Percentiles rank a stretch among this genome's conserved stretches.
phyloP scores from a whole-genome alignment of 2,329 filamentous ascomycete species.

The Pyrenophora teres region DNA sequence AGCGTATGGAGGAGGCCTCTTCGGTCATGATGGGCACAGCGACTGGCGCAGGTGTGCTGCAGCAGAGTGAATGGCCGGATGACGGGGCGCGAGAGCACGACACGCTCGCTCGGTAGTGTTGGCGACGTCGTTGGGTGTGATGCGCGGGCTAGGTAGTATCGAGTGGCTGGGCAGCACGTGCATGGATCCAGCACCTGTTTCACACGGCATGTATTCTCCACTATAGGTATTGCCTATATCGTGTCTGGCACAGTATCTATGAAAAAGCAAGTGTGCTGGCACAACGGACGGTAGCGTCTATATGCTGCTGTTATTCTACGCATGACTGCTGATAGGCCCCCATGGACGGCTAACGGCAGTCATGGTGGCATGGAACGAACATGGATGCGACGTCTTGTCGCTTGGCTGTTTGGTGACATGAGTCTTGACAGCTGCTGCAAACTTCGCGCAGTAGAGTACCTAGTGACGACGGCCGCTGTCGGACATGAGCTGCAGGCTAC shows the following conservation, averaged over 20 bases:
- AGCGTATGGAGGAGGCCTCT: slow-evolving; percentile 33
- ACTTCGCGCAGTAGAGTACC: background rate
- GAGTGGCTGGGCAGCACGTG: slow-evolving; percentile 22
- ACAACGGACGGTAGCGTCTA: too few relatives aligned
- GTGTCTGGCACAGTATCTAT: too few relatives aligned
- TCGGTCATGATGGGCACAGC: slow-evolving; percentile 28
- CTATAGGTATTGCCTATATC: background rate
- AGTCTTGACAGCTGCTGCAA: background rate
- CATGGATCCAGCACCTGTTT: slow-evolving; percentile 13
- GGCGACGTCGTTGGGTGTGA: slow-evolving; percentile 19
- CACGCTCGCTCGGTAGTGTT: slow-evolving; percentile 19
- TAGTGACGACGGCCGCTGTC: background rate
- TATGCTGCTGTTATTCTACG: too few relatives aligned
- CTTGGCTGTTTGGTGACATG: slow-evolving; percentile 3
- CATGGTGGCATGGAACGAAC: background rate
- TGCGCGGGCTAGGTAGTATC: slow-evolving; percentile 13
- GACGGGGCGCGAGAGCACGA: slow-evolving; percentile 19
- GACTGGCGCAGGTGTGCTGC: slow-evolving; percentile 22
- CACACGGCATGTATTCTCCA: slow-evolving; percentile 1
- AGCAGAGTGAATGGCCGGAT: slow-evolving; percentile 18
- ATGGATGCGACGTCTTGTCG: slow-evolving; percentile 1
- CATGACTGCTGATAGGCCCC: too few relatives aligned
- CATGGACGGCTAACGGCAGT: background rate
- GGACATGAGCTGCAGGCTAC: slow-evolving; percentile 6
- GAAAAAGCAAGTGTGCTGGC: too few relatives aligned